These are phyloP conservation scores for Senna siamea DNA, from an alignment of 306 rosid genomes.

Conservation along the genomic window DNA sequence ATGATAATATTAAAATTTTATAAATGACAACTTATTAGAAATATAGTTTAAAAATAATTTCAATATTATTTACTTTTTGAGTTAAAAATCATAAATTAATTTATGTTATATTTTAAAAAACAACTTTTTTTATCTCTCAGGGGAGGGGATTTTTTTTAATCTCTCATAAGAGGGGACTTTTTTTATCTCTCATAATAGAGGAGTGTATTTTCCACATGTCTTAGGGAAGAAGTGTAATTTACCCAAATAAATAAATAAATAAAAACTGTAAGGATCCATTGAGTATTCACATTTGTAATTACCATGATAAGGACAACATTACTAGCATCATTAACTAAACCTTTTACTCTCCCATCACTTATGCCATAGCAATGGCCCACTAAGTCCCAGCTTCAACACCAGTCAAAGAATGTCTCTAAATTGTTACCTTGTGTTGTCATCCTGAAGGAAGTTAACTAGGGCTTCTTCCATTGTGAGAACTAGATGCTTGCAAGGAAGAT, in stretches of 20 bases:
- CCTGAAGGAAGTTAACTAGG: constrained; percentile 79
- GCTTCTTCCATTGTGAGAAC: constrained; percentile 91
- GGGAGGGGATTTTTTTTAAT: too few relatives aligned
- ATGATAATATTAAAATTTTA: too few relatives aligned
- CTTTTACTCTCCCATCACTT: neutral
- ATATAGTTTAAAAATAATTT: too few relatives aligned
- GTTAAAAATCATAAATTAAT: too few relatives aligned
- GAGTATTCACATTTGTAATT: constrained; percentile 1
- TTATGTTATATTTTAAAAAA: too few relatives aligned
- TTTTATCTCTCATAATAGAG: too few relatives aligned
- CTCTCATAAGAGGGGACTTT: too few relatives aligned
- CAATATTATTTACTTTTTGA: too few relatives aligned
- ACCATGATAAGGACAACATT: constrained; percentile 26
- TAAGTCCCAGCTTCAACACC: constrained; percentile 20
- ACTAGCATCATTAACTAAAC: constrained; percentile 5
- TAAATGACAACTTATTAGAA: too few relatives aligned
- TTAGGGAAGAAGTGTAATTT: too few relatives aligned
- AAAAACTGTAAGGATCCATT: neutral
- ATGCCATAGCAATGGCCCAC: constrained; percentile 3
- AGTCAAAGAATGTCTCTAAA: constrained; percentile 36
- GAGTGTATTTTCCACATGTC: too few relatives aligned
- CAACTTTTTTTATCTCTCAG: too few relatives aligned
- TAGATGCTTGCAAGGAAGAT: constrained; percentile 94
- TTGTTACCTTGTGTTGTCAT: constrained; percentile 71
- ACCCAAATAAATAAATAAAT: neutral